phyloP scores from a whole-genome alignment of 2,329 filamentous ascomycete genomes.

The Fusarium tupiense region DNA sequence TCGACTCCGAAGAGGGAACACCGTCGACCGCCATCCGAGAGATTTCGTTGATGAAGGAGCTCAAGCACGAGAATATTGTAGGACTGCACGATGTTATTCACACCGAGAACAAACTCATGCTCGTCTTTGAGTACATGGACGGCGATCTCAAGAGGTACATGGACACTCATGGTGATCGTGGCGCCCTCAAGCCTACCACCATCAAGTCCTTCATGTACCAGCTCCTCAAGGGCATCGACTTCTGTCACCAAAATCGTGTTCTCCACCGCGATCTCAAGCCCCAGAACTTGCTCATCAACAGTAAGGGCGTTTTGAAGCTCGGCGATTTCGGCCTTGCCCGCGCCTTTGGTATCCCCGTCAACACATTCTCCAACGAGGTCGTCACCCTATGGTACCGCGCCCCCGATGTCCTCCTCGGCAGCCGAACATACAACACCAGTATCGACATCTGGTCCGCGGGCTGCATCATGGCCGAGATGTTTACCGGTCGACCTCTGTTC shows the following conservation, averaged over 20 bases:
- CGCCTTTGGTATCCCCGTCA: constrained; percentile 96
- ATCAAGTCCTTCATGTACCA: constrained; percentile 99
- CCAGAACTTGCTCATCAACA: constrained; percentile 95
- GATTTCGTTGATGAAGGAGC: constrained; percentile 98
- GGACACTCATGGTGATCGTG: constrained; percentile 90
- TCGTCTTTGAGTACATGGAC: constrained; percentile 99
- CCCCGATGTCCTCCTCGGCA: constrained; percentile 92
- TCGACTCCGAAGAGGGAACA: constrained; percentile 97
- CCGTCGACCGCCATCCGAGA: constrained; percentile 97
- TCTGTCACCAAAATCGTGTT: constrained; percentile 97
- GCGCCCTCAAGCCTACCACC: constrained; percentile 85
- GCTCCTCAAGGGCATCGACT: constrained; percentile 92
- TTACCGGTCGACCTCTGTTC: constrained; percentile 93
- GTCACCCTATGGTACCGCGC: constrained; percentile 98
- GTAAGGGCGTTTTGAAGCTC: constrained; percentile 87
- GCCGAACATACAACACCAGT: constrained; percentile 97
- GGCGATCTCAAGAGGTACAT: constrained; percentile 98
- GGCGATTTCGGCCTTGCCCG: constrained; percentile 94
- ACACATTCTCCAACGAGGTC: constrained; percentile 98
- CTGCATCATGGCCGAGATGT: constrained; percentile 99
- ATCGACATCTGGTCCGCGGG: constrained; percentile 99
- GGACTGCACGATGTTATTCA: constrained; percentile 98
- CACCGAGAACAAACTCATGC: constrained; percentile 99
- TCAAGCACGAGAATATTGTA: constrained; percentile 99
- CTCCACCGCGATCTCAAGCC: constrained; percentile 96